These are phyloP conservation scores for Torulaspora gathmanii DNA, from an alignment of 805 yeast genomes.

Conservation along the genomic window DNA sequence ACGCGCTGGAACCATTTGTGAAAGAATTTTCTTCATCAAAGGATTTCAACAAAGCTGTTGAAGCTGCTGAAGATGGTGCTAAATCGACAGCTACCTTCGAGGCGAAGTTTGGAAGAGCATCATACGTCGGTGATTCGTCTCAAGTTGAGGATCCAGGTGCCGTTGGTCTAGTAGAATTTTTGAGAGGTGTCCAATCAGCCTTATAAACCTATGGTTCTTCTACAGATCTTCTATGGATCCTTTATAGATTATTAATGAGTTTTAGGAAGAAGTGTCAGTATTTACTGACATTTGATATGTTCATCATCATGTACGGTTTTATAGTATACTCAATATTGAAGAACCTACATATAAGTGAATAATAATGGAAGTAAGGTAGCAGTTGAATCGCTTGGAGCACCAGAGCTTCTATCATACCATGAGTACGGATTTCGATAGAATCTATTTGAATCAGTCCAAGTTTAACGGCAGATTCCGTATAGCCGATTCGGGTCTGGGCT, in stretches of 20 bases:
- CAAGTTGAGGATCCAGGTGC: constrained; percentile 92
- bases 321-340: background rate
- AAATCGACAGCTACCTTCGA: constrained; percentile 65
- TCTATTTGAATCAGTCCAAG: constrained; percentile 82
- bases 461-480: constrained; percentile 85
- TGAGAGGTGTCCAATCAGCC: constrained; percentile 38
- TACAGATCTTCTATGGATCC: background rate
- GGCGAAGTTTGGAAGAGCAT: constrained; percentile 91
- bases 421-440: constrained; percentile 78
- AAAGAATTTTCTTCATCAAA: constrained; percentile 49
- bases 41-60: constrained; percentile 56
- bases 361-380: background rate
- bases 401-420: constrained; percentile 10
- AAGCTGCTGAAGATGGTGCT: constrained; percentile 72
- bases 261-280: background rate
- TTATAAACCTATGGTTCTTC: constrained; percentile 6
- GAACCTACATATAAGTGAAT: background rate
- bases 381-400: background rate
- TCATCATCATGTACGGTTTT: background rate
- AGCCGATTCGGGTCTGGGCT: constrained; percentile 95
- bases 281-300: background rate
- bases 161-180: constrained; percentile 64
- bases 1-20: constrained; percentile 84
- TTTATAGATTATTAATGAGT: background rate
- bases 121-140: constrained; percentile 77